Evolutionary conservation across 1,139 yeast species (phyloP), one percentile per base, ranked within the genome.

Genomic region (Magnusiomyces sp.): DNA sequence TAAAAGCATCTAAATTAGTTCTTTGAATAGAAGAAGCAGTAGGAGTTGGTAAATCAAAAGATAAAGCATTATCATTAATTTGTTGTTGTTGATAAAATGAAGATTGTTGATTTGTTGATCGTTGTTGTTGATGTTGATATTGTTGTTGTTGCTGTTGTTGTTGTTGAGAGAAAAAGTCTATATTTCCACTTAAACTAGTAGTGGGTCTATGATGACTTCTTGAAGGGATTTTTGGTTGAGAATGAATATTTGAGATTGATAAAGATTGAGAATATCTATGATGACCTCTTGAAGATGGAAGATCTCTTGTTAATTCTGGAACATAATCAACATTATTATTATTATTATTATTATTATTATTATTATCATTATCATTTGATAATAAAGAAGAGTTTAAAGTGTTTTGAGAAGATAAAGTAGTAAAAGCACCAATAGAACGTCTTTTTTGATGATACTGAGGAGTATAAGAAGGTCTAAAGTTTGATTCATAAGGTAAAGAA

Each of bases 301-400:
- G 16, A 9, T 17, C 17, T 53, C 55, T 44, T 53, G 56, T 45
- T 47, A 54, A 11, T 52, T 53, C 36, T 47, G 55, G 42, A 54
- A 56, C 40, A 52, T 51, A 46, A 52, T 55, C 41, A 44, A n/a
- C 42, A 14, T 40, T 40, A 32, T 5, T 9, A 13, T 31, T 31
- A 13, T 31, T 31, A 43, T 48, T 55, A 33, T 48, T 45, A 43
- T 37, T 39, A 36, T 40, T 47, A 42, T 36, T 40, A 50, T 23
- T 19, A 49, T 45, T 45, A 41, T 23, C 29, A 20, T 32, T 38
- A 47, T 31, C 17, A 20, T 13, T 16, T 19, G 27, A 45, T 45
- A 48, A 17, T 31, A 38, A 32, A 11, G 45, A 32, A 23, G 34
- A 20, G 34, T 38, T n/a, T 13, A 44, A 16, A 9, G 45, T 19